A percentile compares a stretch with the other conserved stretches of the same genome.
Evolutionary conservation across 1,284 basidiomycete species (phyloP).

Genomic region (Sporisorium reilianum): DNA sequence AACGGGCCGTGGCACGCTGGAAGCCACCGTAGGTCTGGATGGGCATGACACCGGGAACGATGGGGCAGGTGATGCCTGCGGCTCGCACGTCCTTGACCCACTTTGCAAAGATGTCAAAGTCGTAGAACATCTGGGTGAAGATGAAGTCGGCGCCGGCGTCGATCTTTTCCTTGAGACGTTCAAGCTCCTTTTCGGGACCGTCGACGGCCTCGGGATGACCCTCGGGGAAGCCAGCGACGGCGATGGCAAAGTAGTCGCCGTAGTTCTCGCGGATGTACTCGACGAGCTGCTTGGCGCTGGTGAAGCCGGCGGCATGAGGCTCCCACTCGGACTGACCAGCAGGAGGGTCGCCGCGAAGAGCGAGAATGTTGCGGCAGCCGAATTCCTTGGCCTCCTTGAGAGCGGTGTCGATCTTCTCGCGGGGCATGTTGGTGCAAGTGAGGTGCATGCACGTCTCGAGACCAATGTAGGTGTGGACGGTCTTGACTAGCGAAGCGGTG

Average conservation of each 20-base stretch:
- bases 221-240: conserved; percentile 74
- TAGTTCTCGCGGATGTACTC: conserved; percentile 65
- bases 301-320: conserved; percentile 65
- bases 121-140: conserved; percentile 97
- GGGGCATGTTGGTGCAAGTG: conserved; percentile 76
- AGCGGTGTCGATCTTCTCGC: conserved; percentile 90
- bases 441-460: conserved; percentile 69
- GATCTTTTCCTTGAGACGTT: conserved; percentile 86
- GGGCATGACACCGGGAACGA: conserved; percentile 95
- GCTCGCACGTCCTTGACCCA: conserved; percentile 79
- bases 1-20: conserved; percentile 87
- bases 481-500: conserved; percentile 85
- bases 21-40: conserved; percentile 99
- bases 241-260: conserved; percentile 68
- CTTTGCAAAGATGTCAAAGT: conserved; percentile 82
- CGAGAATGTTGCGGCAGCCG: conserved; percentile 94
- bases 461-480: conserved; percentile 71
- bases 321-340: conserved; percentile 72
- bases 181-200: conserved; percentile 76
- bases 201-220: conserved; percentile 73
- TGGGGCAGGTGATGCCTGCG: conserved; percentile 85
- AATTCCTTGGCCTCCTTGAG: conserved; percentile 89
- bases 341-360: conserved; percentile 79
- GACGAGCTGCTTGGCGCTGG: conserved; percentile 65
- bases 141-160: conserved; percentile 89